Conservation (phyloP, 306 rosid species). For the Vigna reflexopilosa region DNA sequence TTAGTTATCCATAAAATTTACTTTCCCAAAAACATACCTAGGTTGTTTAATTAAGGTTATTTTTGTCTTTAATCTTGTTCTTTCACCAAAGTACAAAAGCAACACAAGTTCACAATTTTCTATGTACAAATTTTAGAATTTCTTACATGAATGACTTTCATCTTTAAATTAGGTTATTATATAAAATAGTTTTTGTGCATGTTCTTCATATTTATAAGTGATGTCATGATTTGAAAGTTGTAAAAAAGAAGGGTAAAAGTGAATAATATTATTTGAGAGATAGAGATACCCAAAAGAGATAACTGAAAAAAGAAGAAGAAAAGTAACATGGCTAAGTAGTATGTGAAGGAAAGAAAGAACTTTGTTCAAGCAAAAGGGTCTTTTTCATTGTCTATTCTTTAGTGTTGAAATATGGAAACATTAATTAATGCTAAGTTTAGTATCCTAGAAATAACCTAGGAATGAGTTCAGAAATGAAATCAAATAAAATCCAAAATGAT, state of each 20-base stretch:
- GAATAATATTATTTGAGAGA: too few species aligned
- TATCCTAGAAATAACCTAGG: too few species aligned
- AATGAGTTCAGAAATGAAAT: too few species aligned
- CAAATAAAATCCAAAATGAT: too few species aligned
- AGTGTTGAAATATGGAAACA: slow-evolving; percentile 31
- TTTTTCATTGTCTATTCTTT: slow-evolving; percentile 39
- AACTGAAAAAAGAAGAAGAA: neutral
- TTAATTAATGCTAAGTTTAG: too few species aligned
- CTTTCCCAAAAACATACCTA: neutral
- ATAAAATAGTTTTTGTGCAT: neutral
- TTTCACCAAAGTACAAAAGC: neutral
- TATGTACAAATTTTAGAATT: neutral
- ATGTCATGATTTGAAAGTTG: neutral
- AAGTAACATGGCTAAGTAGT: neutral
- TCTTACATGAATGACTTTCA: neutral
- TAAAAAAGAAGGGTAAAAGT: slow-evolving; percentile 5
- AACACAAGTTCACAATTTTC: neutral
- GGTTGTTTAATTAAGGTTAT: neutral
- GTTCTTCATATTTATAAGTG: neutral
- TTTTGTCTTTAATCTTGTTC: neutral
- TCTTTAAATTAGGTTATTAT: too few species aligned
- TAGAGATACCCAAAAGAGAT: slow-evolving; percentile 11
- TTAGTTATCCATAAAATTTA: neutral
- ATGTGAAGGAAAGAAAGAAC: neutral
- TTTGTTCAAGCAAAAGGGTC: neutral